Conservation (phyloP, 805 yeast species). For the Nakazawaea peltata region DNA sequence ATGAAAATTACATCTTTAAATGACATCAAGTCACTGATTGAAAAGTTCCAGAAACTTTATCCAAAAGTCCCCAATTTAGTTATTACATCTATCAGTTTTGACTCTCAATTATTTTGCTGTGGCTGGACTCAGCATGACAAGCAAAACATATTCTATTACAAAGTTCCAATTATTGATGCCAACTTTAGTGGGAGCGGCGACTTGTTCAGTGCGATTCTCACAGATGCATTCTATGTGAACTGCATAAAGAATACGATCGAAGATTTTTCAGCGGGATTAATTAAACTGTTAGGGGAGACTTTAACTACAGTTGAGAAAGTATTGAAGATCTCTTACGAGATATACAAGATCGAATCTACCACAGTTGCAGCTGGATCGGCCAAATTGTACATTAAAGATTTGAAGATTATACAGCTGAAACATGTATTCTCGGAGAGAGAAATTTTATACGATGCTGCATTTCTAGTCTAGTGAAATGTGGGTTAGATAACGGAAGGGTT, state of each 20-base stretch:
- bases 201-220: slow-evolving; percentile 53
- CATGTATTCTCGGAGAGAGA: slow-evolving; percentile 15
- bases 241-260: too few relatives aligned
- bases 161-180: slow-evolving; percentile 45
- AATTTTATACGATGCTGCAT: slow-evolving; percentile 1
- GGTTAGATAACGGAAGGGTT: not conserved
- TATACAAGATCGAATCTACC: slow-evolving; percentile 3
- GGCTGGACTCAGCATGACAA: slow-evolving; percentile 5
- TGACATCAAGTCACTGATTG: slow-evolving; percentile 30
- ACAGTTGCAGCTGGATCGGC: slow-evolving; percentile 3
- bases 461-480: not conserved
- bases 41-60: slow-evolving; percentile 25
- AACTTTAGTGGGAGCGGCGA: slow-evolving; percentile 73
- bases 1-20: slow-evolving; percentile 28
- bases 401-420: slow-evolving; percentile 36
- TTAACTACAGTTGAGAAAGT: slow-evolving; percentile 33
- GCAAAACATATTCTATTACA: slow-evolving; percentile 24
- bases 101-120: slow-evolving; percentile 35
- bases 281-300: slow-evolving; percentile 29
- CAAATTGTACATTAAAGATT: slow-evolving; percentile 29
- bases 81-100: slow-evolving; percentile 25
- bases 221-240: slow-evolving; percentile 33
- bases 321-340: slow-evolving; percentile 28
- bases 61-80: slow-evolving; percentile 1
- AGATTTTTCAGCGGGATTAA: slow-evolving; percentile 15